Evolutionary conservation across 176 grass and related monocot genomes (phyloP), one percentile per base, ranked within the genome.

Genomic region (Eragrostis curvula): DNA sequence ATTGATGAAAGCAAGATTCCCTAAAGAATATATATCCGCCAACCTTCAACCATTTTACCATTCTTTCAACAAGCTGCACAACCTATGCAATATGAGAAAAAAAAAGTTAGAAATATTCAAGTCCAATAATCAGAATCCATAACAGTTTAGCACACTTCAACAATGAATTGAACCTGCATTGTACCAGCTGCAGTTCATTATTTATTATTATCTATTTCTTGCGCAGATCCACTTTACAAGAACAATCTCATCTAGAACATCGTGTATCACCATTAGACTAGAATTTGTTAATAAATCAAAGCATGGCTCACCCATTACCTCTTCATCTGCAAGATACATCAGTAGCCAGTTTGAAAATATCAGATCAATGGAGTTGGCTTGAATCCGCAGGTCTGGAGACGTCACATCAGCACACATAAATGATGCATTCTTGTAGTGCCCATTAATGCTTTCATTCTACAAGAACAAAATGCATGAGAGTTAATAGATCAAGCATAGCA

Each of bases 1-100:
- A 99, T 85, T 99, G 96, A 79, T 99, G 96, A 89, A 99, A 99
- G 46, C 96, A 99, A 30, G 96, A 99, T 86, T 99, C 96, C 90
- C 96, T 96, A 71, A 99, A 99, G 87, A 99, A 99, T 61, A 99
- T 86, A 82, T 85, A 72, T 15, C 96, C 96, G 78, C 96, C 93
- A 79, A 95, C 89, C 77, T 94, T 95, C 46, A 99, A 73, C 91
- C 93, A 96, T 83, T 88, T 99, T 57, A 94, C 88, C 89, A 99
- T 99, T 79, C 85, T 93, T 63, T 87, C 76, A 77, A 83, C 83
- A 66, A 99, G 84, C 51, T 93, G 79, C 83, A 90, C 96, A 46
- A 99, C 91, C 96, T 99, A 77, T 29, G 78, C 29, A 84, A 16
- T 66, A 87, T 78, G 66, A 55, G 50, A 85, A 40, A 41, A 85